Base-by-base conservation (phyloP, 805 yeast genomes). In the Scheffersomyces amazonensis region DNA sequence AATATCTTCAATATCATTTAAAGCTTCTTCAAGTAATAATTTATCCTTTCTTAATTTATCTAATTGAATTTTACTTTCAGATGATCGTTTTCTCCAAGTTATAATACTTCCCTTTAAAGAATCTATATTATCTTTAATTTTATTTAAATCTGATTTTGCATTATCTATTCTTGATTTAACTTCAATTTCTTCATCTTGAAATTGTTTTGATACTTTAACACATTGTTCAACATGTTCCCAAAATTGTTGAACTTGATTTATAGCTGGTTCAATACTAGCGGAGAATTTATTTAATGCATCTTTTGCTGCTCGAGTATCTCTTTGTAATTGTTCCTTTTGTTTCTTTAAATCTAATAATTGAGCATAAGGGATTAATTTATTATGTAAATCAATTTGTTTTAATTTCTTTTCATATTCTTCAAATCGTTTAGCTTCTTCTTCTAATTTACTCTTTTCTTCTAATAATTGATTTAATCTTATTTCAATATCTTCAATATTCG, bases 371-470 rank as follows among this genome's bases (percentile, higher is more conserved):
- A 69, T 48, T 27, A 67, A 52, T 40, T 52, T 71, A 54, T 53
- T 65, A 53, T 57, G 73, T 43, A 42, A 60, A 15, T 46, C 60
- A 38, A 56, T 56, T 37, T 66, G 74, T 56, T 46, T 54, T 35
- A 53, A 64, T 40, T 78, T 74, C 21, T 62, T 62, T 44, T 74
- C 68, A 43, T 64, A 79, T 30, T 68, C 73, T 44, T 72, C 62
- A 40, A 71, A 51, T 54, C 69, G 48, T 54, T 70, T 35, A 0
- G 78, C 84, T 37, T 72, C 75, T 22, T 63, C 70, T 34, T 69
- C 64, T 24, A 75, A 51, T 13, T 54, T 56, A 10, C 56, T 65
- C 42, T 65, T 70, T 33, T 69, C 71, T 6, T 48, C 50, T 4
- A 53, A 46, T 25, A 78, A 57, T 9, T 53, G 47, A 3, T 53